These are phyloP conservation scores for Plasmodium gonderi DNA, from an alignment of 169 alveolate species.

Conservation along the genomic window DNA sequence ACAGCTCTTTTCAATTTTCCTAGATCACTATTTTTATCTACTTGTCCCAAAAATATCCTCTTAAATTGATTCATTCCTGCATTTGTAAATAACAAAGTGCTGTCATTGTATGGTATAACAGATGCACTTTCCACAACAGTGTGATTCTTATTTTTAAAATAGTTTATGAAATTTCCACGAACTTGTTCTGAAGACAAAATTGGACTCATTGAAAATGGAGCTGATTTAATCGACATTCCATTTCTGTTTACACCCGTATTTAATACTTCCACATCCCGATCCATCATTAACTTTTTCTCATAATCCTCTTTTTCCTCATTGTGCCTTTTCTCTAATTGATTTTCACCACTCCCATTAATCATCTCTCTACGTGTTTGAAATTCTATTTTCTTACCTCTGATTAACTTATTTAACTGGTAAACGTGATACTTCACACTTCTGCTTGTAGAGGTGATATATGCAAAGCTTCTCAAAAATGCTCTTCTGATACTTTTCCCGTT, in stretches of 20 bases:
- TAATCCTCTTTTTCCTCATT: background rate
- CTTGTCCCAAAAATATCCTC: constrained; percentile 90
- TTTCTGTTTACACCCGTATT: background rate
- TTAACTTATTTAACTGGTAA: background rate
- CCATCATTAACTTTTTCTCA: too few species aligned
- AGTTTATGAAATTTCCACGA: constrained; percentile 82
- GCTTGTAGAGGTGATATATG: background rate
- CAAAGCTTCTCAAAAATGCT: background rate
- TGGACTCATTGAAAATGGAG: background rate
- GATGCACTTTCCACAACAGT: constrained; percentile 86
- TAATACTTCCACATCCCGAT: background rate
- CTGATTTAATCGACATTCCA: background rate
- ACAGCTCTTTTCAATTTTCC: constrained; percentile 92
- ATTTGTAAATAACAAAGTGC: constrained; percentile 92
- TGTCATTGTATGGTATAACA: constrained; percentile 93
- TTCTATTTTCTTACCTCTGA: background rate
- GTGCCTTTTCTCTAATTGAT: background rate
- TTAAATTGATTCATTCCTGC: constrained; percentile 97
- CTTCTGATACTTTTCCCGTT: too few species aligned
- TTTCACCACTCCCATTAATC: background rate
- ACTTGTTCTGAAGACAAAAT: constrained; percentile 71
- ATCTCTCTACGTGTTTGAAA: background rate
- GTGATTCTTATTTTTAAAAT: constrained; percentile 81
- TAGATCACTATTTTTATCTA: constrained; percentile 90
- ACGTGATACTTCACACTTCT: background rate